These are phyloP conservation scores for Xylariaceae sp. DNA, from an alignment of 2,329 filamentous ascomycete species.

Conservation along the genomic window DNA sequence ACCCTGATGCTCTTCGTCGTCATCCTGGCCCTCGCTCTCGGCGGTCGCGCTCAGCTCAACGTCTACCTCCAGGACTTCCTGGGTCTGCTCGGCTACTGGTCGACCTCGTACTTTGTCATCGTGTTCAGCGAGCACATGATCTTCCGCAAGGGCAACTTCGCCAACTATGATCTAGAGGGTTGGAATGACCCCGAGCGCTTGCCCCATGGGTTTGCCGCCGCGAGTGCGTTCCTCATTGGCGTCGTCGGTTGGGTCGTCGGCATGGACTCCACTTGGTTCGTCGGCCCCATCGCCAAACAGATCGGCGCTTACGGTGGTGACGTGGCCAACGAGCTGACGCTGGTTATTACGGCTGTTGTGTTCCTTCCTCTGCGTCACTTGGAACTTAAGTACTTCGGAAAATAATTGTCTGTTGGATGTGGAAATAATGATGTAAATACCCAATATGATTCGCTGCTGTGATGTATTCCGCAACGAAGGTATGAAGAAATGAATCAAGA, in stretches of 20 bases:
- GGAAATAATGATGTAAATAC: no score
- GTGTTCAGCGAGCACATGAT: constrained; percentile 45
- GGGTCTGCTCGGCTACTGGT: constrained; percentile 47
- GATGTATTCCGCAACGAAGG: no score
- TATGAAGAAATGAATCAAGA: no score
- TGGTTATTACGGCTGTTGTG: constrained; percentile 44
- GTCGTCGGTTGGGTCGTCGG: constrained; percentile 46
- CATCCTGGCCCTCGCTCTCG: constrained; percentile 43
- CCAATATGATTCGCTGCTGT: no score
- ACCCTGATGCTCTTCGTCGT: constrained; percentile 42
- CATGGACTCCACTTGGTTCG: constrained; percentile 56
- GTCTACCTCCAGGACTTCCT: constrained; percentile 45
- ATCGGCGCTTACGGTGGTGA: constrained; percentile 46
- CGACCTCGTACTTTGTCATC: constrained; percentile 45
- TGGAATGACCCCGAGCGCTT: constrained; percentile 43
- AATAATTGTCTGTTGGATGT: no score
- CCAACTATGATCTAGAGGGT: constrained; percentile 45
- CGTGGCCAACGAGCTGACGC: constrained; percentile 49
- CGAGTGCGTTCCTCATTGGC: constrained; percentile 41
- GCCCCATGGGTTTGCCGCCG: constrained; percentile 41
- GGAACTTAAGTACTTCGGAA: constrained; percentile 45
- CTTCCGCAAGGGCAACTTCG: constrained; percentile 40
- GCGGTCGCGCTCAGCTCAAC: constrained; percentile 40
- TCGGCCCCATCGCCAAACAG: constrained; percentile 40
- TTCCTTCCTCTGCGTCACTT: constrained; percentile 46